phyloP scores from a whole-genome alignment of 345 rosid species.

The Arabidopsis suecica region DNA sequence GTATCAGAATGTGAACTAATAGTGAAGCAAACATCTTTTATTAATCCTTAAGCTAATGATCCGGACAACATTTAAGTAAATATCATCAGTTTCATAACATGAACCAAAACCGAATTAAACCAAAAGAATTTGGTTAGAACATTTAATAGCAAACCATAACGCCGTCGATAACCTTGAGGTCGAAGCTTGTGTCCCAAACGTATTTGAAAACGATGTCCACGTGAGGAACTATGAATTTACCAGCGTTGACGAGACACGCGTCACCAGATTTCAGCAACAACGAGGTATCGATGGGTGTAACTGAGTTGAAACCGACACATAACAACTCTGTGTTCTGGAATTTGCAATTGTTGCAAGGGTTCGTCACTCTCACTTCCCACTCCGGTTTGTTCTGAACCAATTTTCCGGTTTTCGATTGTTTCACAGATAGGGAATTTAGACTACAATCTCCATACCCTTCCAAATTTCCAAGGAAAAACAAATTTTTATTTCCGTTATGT shows the following conservation, averaged over 20 bases:
- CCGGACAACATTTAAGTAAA: too few relatives aligned
- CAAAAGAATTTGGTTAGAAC: too few relatives aligned
- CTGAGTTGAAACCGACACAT: conserved; percentile 34
- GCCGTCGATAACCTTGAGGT: conserved; percentile 24
- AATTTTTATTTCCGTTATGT: not conserved
- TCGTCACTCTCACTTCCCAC: conserved; percentile 41
- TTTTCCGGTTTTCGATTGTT: conserved; percentile 35
- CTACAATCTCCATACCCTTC: conserved; percentile 32
- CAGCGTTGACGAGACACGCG: conserved; percentile 21
- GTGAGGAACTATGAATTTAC: not conserved
- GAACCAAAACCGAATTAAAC: too few relatives aligned
- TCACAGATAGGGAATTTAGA: not conserved
- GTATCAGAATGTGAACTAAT: too few relatives aligned
- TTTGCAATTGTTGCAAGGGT: conserved; percentile 21
- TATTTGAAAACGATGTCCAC: conserved; percentile 14
- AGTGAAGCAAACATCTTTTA: too few relatives aligned
- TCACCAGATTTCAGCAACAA: conserved; percentile 13
- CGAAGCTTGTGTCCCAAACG: conserved; percentile 34
- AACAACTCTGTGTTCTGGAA: not conserved
- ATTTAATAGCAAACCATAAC: too few relatives aligned
- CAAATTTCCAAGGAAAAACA: conserved; percentile 1
- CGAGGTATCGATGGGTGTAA: not conserved
- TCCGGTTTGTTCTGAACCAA: conserved; percentile 30
- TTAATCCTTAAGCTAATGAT: too few relatives aligned
- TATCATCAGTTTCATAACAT: too few relatives aligned